Percentiles rank a stretch among this genome's conserved stretches.
Conservation (phyloP, 129 eudicot species). For the Pittosporum tobira region DNA sequence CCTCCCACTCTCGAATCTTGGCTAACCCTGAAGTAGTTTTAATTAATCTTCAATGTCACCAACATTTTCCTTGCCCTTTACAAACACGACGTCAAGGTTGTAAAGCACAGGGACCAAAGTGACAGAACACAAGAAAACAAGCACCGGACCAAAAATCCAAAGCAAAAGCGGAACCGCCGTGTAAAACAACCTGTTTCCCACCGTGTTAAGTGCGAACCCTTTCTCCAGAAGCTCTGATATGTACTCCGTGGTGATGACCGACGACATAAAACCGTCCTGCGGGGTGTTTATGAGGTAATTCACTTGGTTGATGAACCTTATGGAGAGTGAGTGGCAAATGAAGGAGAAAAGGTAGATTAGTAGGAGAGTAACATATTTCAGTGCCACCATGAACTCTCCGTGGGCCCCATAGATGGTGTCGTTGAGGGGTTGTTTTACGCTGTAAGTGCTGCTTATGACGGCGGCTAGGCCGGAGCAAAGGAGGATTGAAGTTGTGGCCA, state of each 20-base stretch:
- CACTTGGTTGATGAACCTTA: constrained; percentile 89
- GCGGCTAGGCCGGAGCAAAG: constrained; percentile 81
- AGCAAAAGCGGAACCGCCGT: constrained; percentile 71
- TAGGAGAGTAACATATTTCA: constrained; percentile 72
- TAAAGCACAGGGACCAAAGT: constrained; percentile 72
- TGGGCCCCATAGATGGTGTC: constrained; percentile 87
- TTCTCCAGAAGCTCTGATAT: constrained; percentile 68
- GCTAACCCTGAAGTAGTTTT: too few species aligned
- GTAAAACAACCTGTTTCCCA: constrained; percentile 74
- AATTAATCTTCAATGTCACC: neutral
- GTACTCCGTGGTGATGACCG: constrained; percentile 37
- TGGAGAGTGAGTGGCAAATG: constrained; percentile 75
- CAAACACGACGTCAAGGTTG: constrained; percentile 63
- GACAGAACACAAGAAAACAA: constrained; percentile 63
- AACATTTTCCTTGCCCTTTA: neutral
- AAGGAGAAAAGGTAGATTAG: constrained; percentile 66
- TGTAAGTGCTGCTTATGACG: constrained; percentile 83
- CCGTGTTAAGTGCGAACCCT: constrained; percentile 53
- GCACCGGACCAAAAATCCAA: constrained; percentile 94
- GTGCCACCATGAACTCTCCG: constrained; percentile 82
- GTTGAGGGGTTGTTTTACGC: constrained; percentile 72
- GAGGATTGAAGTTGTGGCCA: constrained; percentile 93
- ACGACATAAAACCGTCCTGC: constrained; percentile 16
- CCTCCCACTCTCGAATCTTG: too few species aligned
- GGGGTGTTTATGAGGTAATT: constrained; percentile 86